These are phyloP conservation scores for Mycena belliarum DNA, from an alignment of 768 basidiomycete genomes.

Conservation along the genomic window DNA sequence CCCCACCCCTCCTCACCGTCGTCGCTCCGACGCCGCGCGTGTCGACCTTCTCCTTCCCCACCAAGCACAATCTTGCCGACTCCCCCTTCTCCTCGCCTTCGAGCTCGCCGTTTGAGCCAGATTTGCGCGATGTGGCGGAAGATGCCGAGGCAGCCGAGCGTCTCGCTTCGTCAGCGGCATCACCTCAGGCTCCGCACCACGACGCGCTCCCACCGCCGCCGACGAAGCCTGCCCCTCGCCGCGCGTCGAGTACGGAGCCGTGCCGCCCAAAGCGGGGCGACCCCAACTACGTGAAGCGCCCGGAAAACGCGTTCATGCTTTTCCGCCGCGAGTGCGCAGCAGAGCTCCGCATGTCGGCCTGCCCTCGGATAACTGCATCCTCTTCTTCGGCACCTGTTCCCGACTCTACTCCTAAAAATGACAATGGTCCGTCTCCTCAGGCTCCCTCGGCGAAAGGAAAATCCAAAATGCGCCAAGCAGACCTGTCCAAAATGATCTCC, in stretches of 20 bases:
- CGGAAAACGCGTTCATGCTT: slow-evolving; percentile 74
- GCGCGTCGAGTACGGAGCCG: too few species aligned
- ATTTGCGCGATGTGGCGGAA: too few species aligned
- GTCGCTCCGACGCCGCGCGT: slow-evolving; percentile 73
- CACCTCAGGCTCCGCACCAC: slow-evolving; percentile 43
- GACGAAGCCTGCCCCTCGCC: too few species aligned
- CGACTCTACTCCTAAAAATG: too few species aligned
- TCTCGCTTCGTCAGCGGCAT: slow-evolving; percentile 39
- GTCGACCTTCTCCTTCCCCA: slow-evolving; percentile 72
- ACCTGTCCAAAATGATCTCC: slow-evolving; percentile 80
- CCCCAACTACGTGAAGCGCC: slow-evolving; percentile 78
- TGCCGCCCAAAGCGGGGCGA: slow-evolving; percentile 71
- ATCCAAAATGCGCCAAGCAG: slow-evolving; percentile 78
- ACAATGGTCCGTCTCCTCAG: too few species aligned
- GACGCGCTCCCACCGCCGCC: slow-evolving; percentile 25
- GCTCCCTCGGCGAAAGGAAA: neutral
- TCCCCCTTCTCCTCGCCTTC: slow-evolving; percentile 68
- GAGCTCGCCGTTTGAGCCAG: slow-evolving; percentile 73
- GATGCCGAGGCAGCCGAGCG: too few species aligned
- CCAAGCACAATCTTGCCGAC: slow-evolving; percentile 61
- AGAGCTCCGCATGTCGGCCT: slow-evolving; percentile 43
- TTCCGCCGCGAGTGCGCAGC: slow-evolving; percentile 80
- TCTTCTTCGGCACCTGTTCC: slow-evolving; percentile 4
- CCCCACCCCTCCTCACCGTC: slow-evolving; percentile 48
- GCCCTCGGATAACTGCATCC: neutral